Evolutionary conservation across 139 green algal genomes (phyloP), one percentile per base, ranked within the genome.

Genomic region (Spirogloea muscicola): DNA sequence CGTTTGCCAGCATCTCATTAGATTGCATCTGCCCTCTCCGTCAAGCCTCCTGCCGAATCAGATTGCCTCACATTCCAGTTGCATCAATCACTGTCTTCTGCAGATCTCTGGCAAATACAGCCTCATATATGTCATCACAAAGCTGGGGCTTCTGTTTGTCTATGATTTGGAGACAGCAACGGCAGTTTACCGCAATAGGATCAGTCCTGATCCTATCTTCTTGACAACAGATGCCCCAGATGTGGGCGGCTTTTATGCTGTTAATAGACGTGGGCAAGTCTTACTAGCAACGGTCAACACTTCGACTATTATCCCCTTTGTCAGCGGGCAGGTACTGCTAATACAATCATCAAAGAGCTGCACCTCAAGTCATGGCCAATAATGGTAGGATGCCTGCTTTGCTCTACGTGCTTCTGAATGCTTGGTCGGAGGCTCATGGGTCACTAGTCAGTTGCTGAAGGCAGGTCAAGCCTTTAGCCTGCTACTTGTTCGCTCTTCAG

Each of bases 61-160:
- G n/a, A n/a, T n/a, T n/a, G n/a, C n/a, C n/a, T n/a, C n/a, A n/a
- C n/a, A n/a, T n/a, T n/a, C n/a, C n/a, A n/a, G n/a, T n/a, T n/a
- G n/a, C n/a, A n/a, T n/a, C n/a, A n/a, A n/a, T n/a, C n/a, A n/a
- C n/a, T n/a, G n/a, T n/a, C n/a, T n/a, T n/a, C n/a, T 13, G 21
- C 72, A 80, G 73, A 42, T 87, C 40, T 89, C 81, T 42, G 69
- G 85, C 41, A 93, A 93, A 74, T 96, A 95, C 75, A 87, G 90
- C 43, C 81, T 96, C 73, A 84, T 95, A 9, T 99, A 98, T 67
- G 91, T 97, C 3, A 85, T 97, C 55, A 98, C 94, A 62, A 99
- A 99, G 87, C 87, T 97, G 18, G 94, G 94, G 63, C 86, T 98
- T 79, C 83, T 98, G 64, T 99, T 99, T 81, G 94, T 99, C 68